Evolutionary conservation across 1,284 basidiomycete species (phyloP).

Genomic region (Blastosporella zonata): DNA sequence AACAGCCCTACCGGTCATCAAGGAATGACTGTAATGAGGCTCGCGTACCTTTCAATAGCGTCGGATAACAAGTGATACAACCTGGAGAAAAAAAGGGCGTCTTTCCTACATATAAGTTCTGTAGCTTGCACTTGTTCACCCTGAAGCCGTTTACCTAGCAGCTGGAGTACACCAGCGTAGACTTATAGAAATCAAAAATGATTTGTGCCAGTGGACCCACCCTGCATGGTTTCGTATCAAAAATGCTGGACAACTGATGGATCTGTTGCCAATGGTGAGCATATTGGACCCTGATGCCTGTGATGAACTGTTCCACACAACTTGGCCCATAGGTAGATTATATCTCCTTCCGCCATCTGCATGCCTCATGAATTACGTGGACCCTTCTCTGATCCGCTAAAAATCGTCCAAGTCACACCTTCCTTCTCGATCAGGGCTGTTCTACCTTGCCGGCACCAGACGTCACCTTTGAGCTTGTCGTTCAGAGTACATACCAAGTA

Average conservation of each 20-base stretch:
- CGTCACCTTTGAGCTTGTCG: constrained; percentile 10
- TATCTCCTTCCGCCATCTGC: constrained; percentile 9
- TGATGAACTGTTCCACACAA: not conserved
- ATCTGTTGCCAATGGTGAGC: constrained; percentile 5
- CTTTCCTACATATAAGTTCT: not conserved
- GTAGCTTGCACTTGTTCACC: constrained; percentile 9
- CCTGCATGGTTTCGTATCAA: constrained; percentile 12
- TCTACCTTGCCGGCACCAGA: constrained; percentile 5
- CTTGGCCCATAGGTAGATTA: constrained; percentile 1
- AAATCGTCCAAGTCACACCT: constrained; percentile 6
- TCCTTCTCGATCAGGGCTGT: constrained; percentile 13
- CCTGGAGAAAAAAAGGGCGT: constrained; percentile 1
- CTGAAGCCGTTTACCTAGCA: constrained; percentile 6
- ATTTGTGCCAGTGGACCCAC: not conserved
- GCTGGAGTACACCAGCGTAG: constrained; percentile 6
- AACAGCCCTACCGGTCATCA: not conserved
- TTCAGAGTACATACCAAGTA: constrained; percentile 8
- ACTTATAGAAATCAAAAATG: constrained; percentile 6
- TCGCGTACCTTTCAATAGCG: not conserved
- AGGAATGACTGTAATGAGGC: not conserved
- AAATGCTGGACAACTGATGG: constrained; percentile 5
- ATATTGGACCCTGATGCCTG: not conserved
- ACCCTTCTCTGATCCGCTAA: not conserved
- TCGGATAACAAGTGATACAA: not conserved
- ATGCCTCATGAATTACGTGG: constrained; percentile 10